Evolutionary conservation across 2,329 filamentous ascomycete genomes (phyloP).

Genomic region (Hypoxylon sp.): DNA sequence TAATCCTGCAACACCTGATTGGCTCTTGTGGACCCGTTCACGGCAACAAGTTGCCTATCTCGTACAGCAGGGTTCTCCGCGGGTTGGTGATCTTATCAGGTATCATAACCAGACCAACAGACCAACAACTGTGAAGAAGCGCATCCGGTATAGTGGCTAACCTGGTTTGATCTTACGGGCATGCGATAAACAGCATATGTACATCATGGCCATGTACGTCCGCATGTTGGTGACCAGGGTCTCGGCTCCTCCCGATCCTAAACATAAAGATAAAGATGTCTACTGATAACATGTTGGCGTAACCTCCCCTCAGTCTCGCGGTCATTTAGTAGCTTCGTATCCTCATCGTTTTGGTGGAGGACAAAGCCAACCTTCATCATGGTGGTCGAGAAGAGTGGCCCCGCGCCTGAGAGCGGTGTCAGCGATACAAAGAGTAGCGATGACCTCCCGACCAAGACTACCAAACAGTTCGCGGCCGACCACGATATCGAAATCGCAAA

Average conservation of each 20-base stretch:
- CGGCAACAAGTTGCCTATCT: slow-evolving; percentile 11
- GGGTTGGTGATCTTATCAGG: slow-evolving; percentile 18
- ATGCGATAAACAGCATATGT: neutral
- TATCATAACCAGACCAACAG: neutral
- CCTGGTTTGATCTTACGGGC: neutral
- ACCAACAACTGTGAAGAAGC: neutral
- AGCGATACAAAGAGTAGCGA: slow-evolving; percentile 29
- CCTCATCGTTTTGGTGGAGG: neutral
- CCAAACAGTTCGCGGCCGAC: slow-evolving; percentile 14
- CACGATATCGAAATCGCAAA: slow-evolving; percentile 45
- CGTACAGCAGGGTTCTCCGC: slow-evolving; percentile 1
- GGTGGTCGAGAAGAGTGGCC: slow-evolving; percentile 8
- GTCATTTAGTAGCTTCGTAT: neutral
- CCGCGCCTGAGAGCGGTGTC: slow-evolving; percentile 12
- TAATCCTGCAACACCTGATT: slow-evolving; percentile 31
- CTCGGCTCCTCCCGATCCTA: slow-evolving; percentile 1
- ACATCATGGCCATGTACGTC: neutral
- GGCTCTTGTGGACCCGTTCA: slow-evolving; percentile 9
- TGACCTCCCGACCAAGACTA: slow-evolving; percentile 32
- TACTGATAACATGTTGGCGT: neutral
- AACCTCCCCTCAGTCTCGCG: neutral
- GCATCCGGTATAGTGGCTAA: neutral
- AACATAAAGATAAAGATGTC: slow-evolving; percentile 6
- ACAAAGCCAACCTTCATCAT: slow-evolving; percentile 14
- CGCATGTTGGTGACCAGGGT: neutral